A percentile compares a stretch with the other conserved stretches of the same genome.
Conservation (phyloP, 2,329 filamentous ascomycete species). For the Penicillium occitanis region DNA sequence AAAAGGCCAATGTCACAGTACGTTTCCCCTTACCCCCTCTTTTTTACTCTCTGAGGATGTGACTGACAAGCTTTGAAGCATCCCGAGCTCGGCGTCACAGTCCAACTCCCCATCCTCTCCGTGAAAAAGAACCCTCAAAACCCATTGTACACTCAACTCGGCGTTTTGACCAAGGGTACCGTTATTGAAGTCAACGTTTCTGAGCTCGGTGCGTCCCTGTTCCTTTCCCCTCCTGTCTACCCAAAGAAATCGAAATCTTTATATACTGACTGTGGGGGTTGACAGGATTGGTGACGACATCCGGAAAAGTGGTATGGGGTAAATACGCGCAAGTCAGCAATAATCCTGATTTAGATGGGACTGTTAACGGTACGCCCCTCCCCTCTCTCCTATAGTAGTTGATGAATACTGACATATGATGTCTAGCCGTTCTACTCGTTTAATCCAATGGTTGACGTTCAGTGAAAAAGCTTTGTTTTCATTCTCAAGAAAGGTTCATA, state of each 20-base stretch:
- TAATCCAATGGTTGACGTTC: neutral
- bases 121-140: constrained; percentile 87
- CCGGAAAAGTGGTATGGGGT: constrained; percentile 92
- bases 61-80: constrained; percentile 42
- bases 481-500: neutral
- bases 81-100: constrained; percentile 79
- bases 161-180: constrained; percentile 82
- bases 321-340: constrained; percentile 70
- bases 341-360: constrained; percentile 60
- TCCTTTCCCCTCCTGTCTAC: neutral
- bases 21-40: neutral
- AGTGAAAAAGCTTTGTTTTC: neutral
- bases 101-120: constrained; percentile 76
- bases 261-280: too few relatives aligned
- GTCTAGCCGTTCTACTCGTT: constrained; percentile 19
- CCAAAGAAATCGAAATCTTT: too few relatives aligned
- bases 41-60: neutral
- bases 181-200: constrained; percentile 89
- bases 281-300: constrained; percentile 76
- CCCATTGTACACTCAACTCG: constrained; percentile 87
- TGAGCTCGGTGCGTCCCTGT: constrained; percentile 57
- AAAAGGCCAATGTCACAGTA: constrained; percentile 67
- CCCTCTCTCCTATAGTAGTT: neutral
- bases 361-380: constrained; percentile 52
- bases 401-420: constrained; percentile 1